Percentiles rank a stretch among this genome's conserved stretches.
phyloP scores from a whole-genome alignment of 805 yeast species.

The Lachancea dasiensis region DNA sequence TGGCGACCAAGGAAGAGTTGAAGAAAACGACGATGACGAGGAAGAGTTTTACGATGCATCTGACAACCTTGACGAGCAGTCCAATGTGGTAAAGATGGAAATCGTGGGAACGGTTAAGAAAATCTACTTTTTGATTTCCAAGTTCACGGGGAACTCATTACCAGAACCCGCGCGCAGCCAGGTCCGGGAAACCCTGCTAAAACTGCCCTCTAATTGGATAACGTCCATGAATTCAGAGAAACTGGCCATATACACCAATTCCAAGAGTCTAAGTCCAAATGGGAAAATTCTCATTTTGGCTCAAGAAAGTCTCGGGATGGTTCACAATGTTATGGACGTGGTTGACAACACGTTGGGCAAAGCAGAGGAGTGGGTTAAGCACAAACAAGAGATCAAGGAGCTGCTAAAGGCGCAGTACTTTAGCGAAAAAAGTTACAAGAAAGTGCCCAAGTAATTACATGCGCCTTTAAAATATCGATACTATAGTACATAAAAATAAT shows the following conservation, averaged over 20 bases:
- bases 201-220: constrained; percentile 73
- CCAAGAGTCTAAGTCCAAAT: constrained; percentile 39
- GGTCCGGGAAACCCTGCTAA: constrained; percentile 71
- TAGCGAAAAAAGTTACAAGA: constrained; percentile 16
- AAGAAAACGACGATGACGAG: constrained; percentile 20
- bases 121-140: constrained; percentile 78
- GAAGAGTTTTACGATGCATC: constrained; percentile 34
- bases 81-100: constrained; percentile 60
- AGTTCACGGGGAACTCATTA: constrained; percentile 63
- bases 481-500: too few relatives aligned
- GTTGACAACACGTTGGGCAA: constrained; percentile 78
- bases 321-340: constrained; percentile 71
- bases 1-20: background rate
- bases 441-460: constrained; percentile 23
- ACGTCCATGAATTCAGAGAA: constrained; percentile 28
- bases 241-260: constrained; percentile 6
- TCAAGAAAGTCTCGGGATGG: constrained; percentile 83
- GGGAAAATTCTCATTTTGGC: constrained; percentile 77
- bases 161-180: constrained; percentile 76
- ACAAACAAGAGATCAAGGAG: constrained; percentile 36
- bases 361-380: constrained; percentile 79
- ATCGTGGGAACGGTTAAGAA: constrained; percentile 85
- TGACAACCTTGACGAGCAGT: constrained; percentile 23
- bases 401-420: constrained; percentile 21
- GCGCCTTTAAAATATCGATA: too few relatives aligned